These are phyloP conservation scores for Heterobasidion parviporum DNA, from an alignment of 1,284 basidiomycete species.

Conservation along the genomic window DNA sequence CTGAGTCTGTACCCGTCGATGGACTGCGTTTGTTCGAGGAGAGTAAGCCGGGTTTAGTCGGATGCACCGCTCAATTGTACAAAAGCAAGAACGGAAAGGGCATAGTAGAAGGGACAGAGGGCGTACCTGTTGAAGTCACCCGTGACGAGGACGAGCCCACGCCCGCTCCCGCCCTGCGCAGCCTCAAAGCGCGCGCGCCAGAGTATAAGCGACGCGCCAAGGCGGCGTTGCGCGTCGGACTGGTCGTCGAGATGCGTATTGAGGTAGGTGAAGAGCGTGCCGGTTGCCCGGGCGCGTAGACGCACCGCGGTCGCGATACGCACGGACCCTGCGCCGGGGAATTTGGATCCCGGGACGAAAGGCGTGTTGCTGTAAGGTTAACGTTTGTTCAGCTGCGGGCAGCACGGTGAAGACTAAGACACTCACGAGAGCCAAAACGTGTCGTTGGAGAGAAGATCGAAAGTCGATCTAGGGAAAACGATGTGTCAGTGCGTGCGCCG, in stretches of 20 bases:
- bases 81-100: too few species aligned
- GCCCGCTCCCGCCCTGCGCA: slow-evolving; percentile 15
- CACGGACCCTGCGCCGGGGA: slow-evolving; percentile 44
- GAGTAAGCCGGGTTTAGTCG: not conserved
- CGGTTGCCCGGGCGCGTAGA: slow-evolving; percentile 22
- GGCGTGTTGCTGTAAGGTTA: slow-evolving; percentile 31
- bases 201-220: slow-evolving; percentile 44
- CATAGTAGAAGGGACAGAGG: not conserved
- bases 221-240: slow-evolving; percentile 41
- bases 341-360: slow-evolving; percentile 28
- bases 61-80: not conserved
- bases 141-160: slow-evolving; percentile 35
- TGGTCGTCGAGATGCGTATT: slow-evolving; percentile 50
- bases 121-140: slow-evolving; percentile 42
- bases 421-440: slow-evolving; percentile 50
- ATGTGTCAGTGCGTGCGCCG: not conserved
- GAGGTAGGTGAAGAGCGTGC: slow-evolving; percentile 29
- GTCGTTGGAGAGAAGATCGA: slow-evolving; percentile 35
- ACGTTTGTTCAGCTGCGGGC: not conserved
- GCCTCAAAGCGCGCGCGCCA: slow-evolving; percentile 42
- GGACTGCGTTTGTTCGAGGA: slow-evolving; percentile 19
- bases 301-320: slow-evolving; percentile 42
- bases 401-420: not conserved
- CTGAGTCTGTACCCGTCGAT: slow-evolving; percentile 32
- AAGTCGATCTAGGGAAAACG: slow-evolving; percentile 20